These are phyloP conservation scores for Rhypophila decipiens DNA, from an alignment of 495 filamentous ascomycete genomes.

Conservation along the genomic window DNA sequence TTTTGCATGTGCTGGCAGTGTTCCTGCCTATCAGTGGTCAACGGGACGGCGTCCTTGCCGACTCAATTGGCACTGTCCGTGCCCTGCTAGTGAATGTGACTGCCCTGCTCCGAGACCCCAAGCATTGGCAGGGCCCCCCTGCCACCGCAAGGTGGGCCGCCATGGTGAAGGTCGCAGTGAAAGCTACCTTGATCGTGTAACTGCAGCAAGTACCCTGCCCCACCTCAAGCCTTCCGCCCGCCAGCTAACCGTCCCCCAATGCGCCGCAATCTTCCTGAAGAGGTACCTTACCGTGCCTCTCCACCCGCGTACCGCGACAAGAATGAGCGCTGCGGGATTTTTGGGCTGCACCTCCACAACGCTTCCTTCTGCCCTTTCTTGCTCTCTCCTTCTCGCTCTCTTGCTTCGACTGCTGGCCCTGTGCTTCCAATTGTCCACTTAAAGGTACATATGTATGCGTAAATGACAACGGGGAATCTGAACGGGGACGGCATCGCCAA, in stretches of 20 bases:
- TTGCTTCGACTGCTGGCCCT: background rate
- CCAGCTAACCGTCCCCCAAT: background rate
- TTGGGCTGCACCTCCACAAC: conserved; percentile 18
- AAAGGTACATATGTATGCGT: background rate
- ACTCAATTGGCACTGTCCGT: conserved; percentile 18
- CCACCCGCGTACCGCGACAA: conserved; percentile 18
- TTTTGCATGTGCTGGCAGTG: background rate
- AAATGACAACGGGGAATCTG: background rate
- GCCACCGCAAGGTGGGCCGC: conserved; percentile 12
- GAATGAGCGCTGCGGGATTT: conserved; percentile 29
- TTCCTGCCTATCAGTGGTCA: conserved; percentile 10
- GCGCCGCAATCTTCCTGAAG: conserved; percentile 8
- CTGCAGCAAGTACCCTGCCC: conserved; percentile 17
- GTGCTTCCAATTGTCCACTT: background rate
- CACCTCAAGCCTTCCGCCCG: conserved; percentile 9
- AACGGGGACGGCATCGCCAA: background rate
- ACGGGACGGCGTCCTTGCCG: conserved; percentile 13
- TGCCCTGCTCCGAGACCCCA: conserved; percentile 17
- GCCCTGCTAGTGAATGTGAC: conserved; percentile 16
- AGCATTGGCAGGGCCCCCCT: conserved; percentile 13
- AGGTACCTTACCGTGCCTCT: conserved; percentile 21
- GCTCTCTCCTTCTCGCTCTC: background rate
- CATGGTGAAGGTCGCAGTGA: conserved; percentile 25
- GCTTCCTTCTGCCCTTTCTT: background rate
- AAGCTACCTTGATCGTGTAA: conserved; percentile 21